phyloP scores from a whole-genome alignment of 202 grass and related monocot species.

The Eragrostis tef region DNA sequence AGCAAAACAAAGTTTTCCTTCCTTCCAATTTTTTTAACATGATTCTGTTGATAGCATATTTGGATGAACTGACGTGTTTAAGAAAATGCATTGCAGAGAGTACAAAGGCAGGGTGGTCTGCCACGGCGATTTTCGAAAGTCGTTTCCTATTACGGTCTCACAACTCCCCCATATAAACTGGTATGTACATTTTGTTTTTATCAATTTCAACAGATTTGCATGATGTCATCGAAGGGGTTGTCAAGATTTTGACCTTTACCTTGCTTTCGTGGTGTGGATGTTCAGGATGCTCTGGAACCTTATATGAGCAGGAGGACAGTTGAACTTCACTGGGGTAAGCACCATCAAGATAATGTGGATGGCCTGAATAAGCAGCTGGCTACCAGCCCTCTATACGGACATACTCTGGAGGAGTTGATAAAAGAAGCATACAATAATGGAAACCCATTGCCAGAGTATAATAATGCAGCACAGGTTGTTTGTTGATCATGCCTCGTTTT shows the following conservation, averaged over 20 bases:
- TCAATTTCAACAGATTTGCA: background rate
- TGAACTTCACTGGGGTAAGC: slow-evolving; percentile 87
- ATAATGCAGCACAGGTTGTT: slow-evolving; percentile 69
- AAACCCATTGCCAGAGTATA: slow-evolving; percentile 83
- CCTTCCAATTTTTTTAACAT: background rate
- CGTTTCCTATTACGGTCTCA: slow-evolving; percentile 71
- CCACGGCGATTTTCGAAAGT: slow-evolving; percentile 54
- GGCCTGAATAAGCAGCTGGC: slow-evolving; percentile 75
- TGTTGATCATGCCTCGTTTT: background rate
- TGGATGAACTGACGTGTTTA: background rate
- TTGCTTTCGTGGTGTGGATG: slow-evolving; percentile 9
- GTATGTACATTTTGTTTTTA: slow-evolving; percentile 38
- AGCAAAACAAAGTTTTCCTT: background rate
- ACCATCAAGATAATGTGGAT: slow-evolving; percentile 76
- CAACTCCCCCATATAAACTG: slow-evolving; percentile 78
- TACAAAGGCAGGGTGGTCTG: slow-evolving; percentile 24
- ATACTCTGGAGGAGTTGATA: slow-evolving; percentile 84
- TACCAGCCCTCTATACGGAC: slow-evolving; percentile 75
- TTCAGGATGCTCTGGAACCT: slow-evolving; percentile 87
- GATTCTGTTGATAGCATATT: background rate
- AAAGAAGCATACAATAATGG: slow-evolving; percentile 97
- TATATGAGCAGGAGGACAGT: slow-evolving; percentile 84
- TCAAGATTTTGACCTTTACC: background rate
- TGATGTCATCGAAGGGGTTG: background rate
- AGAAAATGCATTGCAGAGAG: slow-evolving; percentile 28